These are phyloP conservation scores for Centaurea solstitialis DNA, from an alignment of 129 eudicot genomes.

Conservation along the genomic window DNA sequence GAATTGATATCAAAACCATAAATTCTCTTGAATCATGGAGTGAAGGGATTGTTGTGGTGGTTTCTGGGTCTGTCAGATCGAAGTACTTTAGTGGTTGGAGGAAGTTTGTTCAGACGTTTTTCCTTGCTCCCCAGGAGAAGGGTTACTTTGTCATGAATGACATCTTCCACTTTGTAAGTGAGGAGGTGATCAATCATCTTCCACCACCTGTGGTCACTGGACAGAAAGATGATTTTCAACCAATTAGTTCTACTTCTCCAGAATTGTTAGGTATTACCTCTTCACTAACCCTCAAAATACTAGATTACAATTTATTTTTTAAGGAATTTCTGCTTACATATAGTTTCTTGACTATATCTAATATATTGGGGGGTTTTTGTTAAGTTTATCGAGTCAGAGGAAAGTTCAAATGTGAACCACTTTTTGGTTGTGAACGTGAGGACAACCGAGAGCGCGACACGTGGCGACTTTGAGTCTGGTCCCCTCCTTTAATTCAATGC, in stretches of 20 bases:
- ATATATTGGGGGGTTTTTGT: background rate
- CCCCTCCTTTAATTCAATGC: too few species aligned
- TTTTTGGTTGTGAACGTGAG: too few species aligned
- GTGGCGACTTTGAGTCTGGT: too few species aligned
- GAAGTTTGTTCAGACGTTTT: conserved; percentile 80
- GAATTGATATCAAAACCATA: conserved; percentile 81
- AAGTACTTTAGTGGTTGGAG: conserved; percentile 60
- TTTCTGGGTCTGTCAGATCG: conserved; percentile 73
- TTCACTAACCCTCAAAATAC: background rate
- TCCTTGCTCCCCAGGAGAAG: conserved; percentile 92
- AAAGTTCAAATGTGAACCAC: too few species aligned
- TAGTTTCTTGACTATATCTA: background rate
- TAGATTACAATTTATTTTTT: background rate
- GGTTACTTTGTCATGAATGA: conserved; percentile 87
- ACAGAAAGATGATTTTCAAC: conserved; percentile 52
- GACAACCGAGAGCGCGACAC: too few species aligned
- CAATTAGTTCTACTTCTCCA: conserved; percentile 37
- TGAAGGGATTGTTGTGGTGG: conserved; percentile 73
- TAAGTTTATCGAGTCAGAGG: background rate
- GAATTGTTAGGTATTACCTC: conserved; percentile 59
- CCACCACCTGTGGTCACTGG: conserved; percentile 33
- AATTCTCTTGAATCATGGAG: conserved; percentile 80
- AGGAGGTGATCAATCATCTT: conserved; percentile 47
- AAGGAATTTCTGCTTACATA: background rate
- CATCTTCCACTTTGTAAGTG: conserved; percentile 66